Percentiles rank a stretch among this genome's conserved stretches.
Conservation (phyloP, 2,329 filamentous ascomycete genomes). For the Cercospora nicotianae region DNA sequence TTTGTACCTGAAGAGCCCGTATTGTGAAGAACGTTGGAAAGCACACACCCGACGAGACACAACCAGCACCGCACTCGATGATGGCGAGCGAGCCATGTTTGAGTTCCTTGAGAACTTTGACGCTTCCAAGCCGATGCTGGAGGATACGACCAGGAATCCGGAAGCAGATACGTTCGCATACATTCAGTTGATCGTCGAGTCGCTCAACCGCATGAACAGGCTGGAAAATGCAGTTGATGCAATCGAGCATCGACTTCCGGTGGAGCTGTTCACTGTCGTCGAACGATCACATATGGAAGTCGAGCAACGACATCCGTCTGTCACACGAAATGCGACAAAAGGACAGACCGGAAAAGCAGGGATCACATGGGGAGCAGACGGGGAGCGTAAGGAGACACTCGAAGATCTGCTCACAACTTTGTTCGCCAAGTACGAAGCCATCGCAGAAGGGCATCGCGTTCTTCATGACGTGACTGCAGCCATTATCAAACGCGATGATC, state of each 20-base stretch:
- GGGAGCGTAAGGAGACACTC: slow-evolving; percentile 67
- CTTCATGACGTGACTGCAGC: slow-evolving; percentile 89
- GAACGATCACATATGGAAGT: slow-evolving; percentile 94
- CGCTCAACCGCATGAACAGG: slow-evolving; percentile 83
- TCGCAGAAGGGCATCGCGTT: slow-evolving; percentile 90
- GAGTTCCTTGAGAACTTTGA: slow-evolving; percentile 60
- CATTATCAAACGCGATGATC: slow-evolving; percentile 77
- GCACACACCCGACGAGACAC: slow-evolving; percentile 62
- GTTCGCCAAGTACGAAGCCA: slow-evolving; percentile 95
- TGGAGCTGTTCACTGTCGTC: slow-evolving; percentile 90
- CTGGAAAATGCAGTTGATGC: slow-evolving; percentile 84
- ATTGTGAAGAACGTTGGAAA: slow-evolving; percentile 96
- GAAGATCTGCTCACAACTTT: slow-evolving; percentile 89
- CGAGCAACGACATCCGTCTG: slow-evolving; percentile 86
- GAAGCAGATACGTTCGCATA: slow-evolving; percentile 96
- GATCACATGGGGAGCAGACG: slow-evolving; percentile 37
- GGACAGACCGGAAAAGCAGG: slow-evolving; percentile 42
- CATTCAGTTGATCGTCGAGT: slow-evolving; percentile 80
- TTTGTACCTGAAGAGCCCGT: slow-evolving; percentile 94
- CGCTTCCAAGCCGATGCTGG: slow-evolving; percentile 61
- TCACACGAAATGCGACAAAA: slow-evolving; percentile 59
- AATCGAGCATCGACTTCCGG: slow-evolving; percentile 87
- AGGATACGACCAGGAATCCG: slow-evolving; percentile 89
- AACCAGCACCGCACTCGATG: slow-evolving; percentile 33
- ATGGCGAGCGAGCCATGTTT: slow-evolving; percentile 57